Evolutionary conservation across 2,329 filamentous ascomycete species (phyloP).

Genomic region (Colletotrichum sp.): DNA sequence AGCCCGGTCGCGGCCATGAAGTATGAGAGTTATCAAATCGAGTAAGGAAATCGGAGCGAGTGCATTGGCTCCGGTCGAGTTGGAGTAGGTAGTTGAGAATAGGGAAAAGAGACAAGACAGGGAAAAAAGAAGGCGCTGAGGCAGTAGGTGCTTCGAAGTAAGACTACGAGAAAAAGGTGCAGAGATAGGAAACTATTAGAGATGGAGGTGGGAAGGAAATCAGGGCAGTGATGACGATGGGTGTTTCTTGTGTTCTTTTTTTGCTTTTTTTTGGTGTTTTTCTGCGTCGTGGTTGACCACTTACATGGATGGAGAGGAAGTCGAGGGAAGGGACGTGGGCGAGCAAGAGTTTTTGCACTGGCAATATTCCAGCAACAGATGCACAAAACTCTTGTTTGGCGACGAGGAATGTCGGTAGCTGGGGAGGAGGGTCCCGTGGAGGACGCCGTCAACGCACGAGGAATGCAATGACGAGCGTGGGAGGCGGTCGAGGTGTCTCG

Average conservation of each 20-base stretch:
- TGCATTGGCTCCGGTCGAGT: neutral
- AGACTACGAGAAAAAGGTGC: neutral
- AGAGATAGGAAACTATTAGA: neutral
- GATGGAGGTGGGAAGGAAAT: neutral
- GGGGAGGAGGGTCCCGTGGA: constrained; percentile 20
- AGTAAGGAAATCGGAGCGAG: neutral
- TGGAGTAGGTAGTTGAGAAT: neutral
- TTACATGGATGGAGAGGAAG: constrained; percentile 16
- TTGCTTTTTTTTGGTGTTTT: neutral
- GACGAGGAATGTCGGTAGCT: constrained; percentile 20
- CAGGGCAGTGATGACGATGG: neutral
- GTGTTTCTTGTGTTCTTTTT: neutral
- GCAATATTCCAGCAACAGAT: constrained; percentile 25
- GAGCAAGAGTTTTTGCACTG: constrained; percentile 20
- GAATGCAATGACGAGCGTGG: constrained; percentile 18
- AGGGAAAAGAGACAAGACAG: neutral
- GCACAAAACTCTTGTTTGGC: constrained; percentile 15
- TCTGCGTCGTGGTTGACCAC: constrained; percentile 9
- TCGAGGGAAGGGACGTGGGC: neutral
- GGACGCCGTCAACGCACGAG: constrained; percentile 15
- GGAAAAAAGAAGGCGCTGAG: neutral
- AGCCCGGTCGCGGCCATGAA: constrained; percentile 7
- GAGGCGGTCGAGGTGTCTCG: constrained; percentile 2
- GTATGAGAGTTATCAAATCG: neutral
- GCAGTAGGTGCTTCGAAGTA: neutral